These are phyloP conservation scores for Infundibulicybe gibba DNA, from an alignment of 768 basidiomycete genomes.

Conservation along the genomic window DNA sequence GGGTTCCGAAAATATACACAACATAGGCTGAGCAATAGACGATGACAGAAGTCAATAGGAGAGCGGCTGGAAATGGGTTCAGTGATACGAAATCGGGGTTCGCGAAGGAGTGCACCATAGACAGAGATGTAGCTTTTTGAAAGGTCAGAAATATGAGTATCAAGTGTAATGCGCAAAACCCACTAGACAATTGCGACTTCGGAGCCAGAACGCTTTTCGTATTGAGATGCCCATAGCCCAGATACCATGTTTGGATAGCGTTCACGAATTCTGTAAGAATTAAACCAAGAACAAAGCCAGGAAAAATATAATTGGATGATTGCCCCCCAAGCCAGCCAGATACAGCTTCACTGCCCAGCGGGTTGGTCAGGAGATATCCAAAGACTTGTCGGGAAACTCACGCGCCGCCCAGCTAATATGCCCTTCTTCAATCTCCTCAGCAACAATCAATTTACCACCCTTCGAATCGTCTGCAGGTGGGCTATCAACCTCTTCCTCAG, in stretches of 20 bases:
- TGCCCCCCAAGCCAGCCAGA: slow-evolving; percentile 31
- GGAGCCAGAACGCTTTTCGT: slow-evolving; percentile 25
- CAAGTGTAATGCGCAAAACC: slow-evolving; percentile 15
- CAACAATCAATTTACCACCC: slow-evolving; percentile 61
- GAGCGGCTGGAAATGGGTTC: slow-evolving; percentile 10
- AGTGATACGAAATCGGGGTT: neutral
- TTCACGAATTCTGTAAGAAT: slow-evolving; percentile 18
- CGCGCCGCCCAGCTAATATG: slow-evolving; percentile 51
- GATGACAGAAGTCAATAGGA: slow-evolving; percentile 26
- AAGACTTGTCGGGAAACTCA: slow-evolving; percentile 13
- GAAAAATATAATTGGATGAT: slow-evolving; percentile 29
- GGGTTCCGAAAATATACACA: slow-evolving; percentile 41
- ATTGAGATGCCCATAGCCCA: slow-evolving; percentile 43
- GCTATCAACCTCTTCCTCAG: slow-evolving; percentile 18
- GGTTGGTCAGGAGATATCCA: slow-evolving; percentile 15
- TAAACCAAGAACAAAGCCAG: slow-evolving; percentile 17
- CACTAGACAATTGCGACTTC: slow-evolving; percentile 30
- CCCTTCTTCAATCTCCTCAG: slow-evolving; percentile 61
- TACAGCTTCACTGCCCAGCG: slow-evolving; percentile 29
- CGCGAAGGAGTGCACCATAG: slow-evolving; percentile 22
- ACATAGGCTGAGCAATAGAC: slow-evolving; percentile 29
- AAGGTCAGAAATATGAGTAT: no score
- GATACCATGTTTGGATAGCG: slow-evolving; percentile 35
- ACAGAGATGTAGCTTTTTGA: slow-evolving; percentile 42
- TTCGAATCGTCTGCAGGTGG: slow-evolving; percentile 13